Evolutionary conservation across 2,329 filamentous ascomycete species (phyloP), one percentile per base, ranked within the genome.

Genomic region (Nannizziopsis barbatae): DNA sequence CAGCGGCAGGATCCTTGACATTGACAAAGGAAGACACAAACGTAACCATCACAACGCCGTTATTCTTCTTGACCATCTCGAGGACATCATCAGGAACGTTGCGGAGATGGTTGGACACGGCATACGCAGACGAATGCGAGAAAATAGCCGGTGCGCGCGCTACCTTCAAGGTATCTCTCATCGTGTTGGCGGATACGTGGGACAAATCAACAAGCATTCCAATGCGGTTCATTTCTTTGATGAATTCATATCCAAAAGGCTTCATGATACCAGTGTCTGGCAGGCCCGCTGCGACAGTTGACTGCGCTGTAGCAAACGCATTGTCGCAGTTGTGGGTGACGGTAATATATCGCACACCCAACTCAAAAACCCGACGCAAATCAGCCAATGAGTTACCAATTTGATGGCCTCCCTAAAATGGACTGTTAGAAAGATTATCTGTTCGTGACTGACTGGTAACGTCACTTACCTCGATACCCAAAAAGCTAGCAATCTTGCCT

Each of bases 71-170:
- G 0, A 71, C 53, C 2, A 52, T 50, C 6, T 58, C 53, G 1
- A 71, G 54, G 1, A 71, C 61, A 43, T 67, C 65, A 43, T 71
- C 68, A 1, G 68, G 67, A 0, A 68, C 68, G 39, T 71, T 68
- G 2, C 69, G 62, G 4, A 61, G 55, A 51, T 68, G 62, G 8
- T 56, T 53, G 40, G 52, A 56, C 2, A 62, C 35, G 2, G 51
- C 53, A 22, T 59, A 58, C 3, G 52, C 55, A 7, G 51, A 53
- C 1, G 53, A 56, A 42, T 59, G 58, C 4, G 50, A 55, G 42
- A 58, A 59, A 33, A 60, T 59, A 36, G 60, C 54, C 8, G 59
- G 58, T 17, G 56, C 51, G 41, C 52, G 42, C 12, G 58, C 52
- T n/a, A 58, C 47, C 8, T 43, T 42, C 12, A 61, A 45, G 2